Evolutionary conservation across 2,329 filamentous ascomycete species (phyloP), one percentile per base, ranked within the genome.

Genomic region (Zymoseptoria crescenta): DNA sequence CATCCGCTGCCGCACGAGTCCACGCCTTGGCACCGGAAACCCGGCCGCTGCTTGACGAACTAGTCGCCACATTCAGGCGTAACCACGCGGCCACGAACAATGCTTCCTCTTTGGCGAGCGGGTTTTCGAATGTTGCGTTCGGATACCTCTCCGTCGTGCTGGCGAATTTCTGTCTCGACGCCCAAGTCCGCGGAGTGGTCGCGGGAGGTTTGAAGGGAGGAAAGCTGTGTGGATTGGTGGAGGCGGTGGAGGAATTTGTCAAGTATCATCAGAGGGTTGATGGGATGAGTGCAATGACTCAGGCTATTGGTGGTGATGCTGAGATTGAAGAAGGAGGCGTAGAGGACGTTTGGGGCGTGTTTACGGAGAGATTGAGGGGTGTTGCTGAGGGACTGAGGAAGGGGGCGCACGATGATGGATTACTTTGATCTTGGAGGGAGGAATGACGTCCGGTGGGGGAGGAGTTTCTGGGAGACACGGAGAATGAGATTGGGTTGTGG

Each of bases 71-170:
- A 28, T 72, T 73, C 63, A 55, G 62, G 3, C 49, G 56, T 8
- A 71, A 68, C 5, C 71, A 70, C 27, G 57, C 70, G 52, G 60
- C 59, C 19, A 60, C 69, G 6, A 56, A 61, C 27, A 67, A 89
- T 82, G 86, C 85, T 59, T 84, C 87, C 67, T 88, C 86, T 1
- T 81, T 86, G 58, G 83, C 70, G 52, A 89, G 92, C 70, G 87
- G 86, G 27, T 86, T 88, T 60, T 81, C 88, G 55, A 91, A 92
- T 65, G 91, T 97, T 28, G 87, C 88, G 1, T 85, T 93, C 71
- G 92, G 91, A 16, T 96, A 96, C 71, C 79, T 96, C 24, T 86
- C 91, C 0, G 86, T 96, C 13, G 79, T 96, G 5, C 80, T 97
- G 2, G 90, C 91, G 19, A 94, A 91, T 65, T 76, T 96, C 24